Evolutionary conservation across 2,329 filamentous ascomycete species (phyloP), one percentile per base, ranked within the genome.

Genomic region (Didymosphaeria variabile): DNA sequence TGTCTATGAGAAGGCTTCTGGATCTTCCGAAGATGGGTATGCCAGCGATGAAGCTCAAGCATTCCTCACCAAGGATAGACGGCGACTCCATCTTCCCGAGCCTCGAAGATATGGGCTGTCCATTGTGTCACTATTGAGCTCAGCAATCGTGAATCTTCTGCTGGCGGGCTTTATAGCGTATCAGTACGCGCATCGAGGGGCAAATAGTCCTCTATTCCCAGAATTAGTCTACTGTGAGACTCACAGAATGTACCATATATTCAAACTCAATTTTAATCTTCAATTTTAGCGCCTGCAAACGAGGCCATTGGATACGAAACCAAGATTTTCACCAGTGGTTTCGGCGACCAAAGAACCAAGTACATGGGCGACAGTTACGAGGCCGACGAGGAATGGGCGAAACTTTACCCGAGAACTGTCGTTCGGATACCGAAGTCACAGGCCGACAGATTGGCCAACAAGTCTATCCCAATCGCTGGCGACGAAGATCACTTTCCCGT

Each of bases 301-400:
- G 40, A 44, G 17, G 19, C 19, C 19, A 44, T 44, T 13, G 5
- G 8, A 12, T 44, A 44, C 17, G 40, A 44, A 44, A 21, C 40
- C 17, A 44, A 44, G 17, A 10, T 44, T 21, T 44, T 44, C 40
- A 44, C 17, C 40, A 44, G 40, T 19, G 40, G 40, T 44, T 44
- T 44, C n/a, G 40, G 40, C n/a, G 13, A 44, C 40, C 40, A 44
- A 44, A 44, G 19, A 44, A 44, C 40, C 8, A 44, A 44, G 19
- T 44, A 44, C n/a, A 44, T 44, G 40, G 40, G 40, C 40, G 40
- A 44, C 40, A 44, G 40, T 21, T 44, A 44, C 40, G 40, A 44
- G 40, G 40, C 40, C 17, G 40, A 44, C 17, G 40, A n/a, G 17
- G 40, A 44, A 21, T 44, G 40, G 40, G 19, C 19, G 40, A 44